Conservation (phyloP, 371 early-diverging fungal species). For the Dichotomocladium elegans region DNA sequence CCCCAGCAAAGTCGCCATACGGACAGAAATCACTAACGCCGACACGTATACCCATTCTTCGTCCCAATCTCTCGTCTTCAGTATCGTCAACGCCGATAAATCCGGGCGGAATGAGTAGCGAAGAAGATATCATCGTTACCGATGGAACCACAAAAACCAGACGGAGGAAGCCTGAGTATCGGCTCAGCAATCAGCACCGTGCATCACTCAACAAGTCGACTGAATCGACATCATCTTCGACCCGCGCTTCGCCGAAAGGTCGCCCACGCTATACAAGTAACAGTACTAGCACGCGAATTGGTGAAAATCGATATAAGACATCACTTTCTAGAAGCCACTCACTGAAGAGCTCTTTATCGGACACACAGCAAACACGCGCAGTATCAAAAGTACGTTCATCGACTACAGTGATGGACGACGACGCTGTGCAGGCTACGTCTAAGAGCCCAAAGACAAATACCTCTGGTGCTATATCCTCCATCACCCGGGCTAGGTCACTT, state of each 20-base stretch:
- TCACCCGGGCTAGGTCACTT: constrained; percentile 1
- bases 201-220: constrained; percentile 4
- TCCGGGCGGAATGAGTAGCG: constrained; percentile 12
- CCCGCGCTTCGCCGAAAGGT: constrained; percentile 7
- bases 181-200: too few species aligned
- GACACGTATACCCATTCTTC: constrained; percentile 15
- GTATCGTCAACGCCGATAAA: constrained; percentile 1
- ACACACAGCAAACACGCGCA: not conserved
- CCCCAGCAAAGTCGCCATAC: constrained; percentile 9
- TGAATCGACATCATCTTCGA: constrained; percentile 1
- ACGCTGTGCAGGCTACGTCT: too few species aligned
- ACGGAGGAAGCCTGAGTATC: constrained; percentile 6
- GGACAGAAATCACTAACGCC: constrained; percentile 13
- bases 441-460: too few species aligned
- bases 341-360: not conserved
- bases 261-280: constrained; percentile 8
- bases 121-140: constrained; percentile 8
- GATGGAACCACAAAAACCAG: constrained; percentile 3
- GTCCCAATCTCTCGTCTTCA: not conserved
- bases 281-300: not conserved
- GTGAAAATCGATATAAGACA: not conserved
- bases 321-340: not conserved
- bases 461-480: not conserved
- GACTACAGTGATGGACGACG: too few species aligned
- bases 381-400: not conserved